Base-by-base conservation (phyloP, 306 rosid species). In the Sicyos edulis region DNA sequence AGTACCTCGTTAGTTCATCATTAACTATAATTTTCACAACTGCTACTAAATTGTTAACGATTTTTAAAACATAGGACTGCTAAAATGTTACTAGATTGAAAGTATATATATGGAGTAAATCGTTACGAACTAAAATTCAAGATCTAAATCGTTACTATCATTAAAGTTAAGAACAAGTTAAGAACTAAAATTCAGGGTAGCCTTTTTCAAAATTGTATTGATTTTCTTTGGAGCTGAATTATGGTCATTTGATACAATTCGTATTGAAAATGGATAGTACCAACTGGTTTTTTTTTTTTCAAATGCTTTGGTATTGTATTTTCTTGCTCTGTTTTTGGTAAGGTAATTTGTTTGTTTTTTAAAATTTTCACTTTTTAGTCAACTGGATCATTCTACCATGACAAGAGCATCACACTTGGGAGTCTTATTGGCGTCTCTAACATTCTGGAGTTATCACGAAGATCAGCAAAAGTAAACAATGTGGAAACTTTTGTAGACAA, bases 331-430 rank as follows among this genome's bases (percentile, higher is more conserved):
- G 75, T 63, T 51, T 74, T 63, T 74, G 10, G 76, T 73, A 22
- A 60, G 37, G 22, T 77, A 64, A 57, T 15, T 78, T 63, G 59
- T 42, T 77, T 11, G 37, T 32, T 32, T 32, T 32, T 32, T n/a
- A n/a, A n/a, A n/a, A n/a, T n/a, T 32, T 37, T 37, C 0, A 37
- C 44, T 37, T 37, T 37, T 62, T 72, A 42, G 47, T 42, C 47
- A 0, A 87, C 92, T 1, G 91, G 92, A 57, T 88, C 92, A 0
- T 91, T 91, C 76, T 91, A 85, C 76, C 88, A 74, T 52, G 91
- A 91, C 61, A 85, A 81, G 37, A 91, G 92, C 80, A 87, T 80
- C 53, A 91, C 96, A 47, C 85, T 91, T 4, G 96, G 96, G 81
- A 87, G 85, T 79, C 88, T 91, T 3, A 82, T 91, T 26, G 92